These are phyloP conservation scores for Solanum chiquidenum DNA, from an alignment of 257 asterid genomes.

Conservation along the genomic window DNA sequence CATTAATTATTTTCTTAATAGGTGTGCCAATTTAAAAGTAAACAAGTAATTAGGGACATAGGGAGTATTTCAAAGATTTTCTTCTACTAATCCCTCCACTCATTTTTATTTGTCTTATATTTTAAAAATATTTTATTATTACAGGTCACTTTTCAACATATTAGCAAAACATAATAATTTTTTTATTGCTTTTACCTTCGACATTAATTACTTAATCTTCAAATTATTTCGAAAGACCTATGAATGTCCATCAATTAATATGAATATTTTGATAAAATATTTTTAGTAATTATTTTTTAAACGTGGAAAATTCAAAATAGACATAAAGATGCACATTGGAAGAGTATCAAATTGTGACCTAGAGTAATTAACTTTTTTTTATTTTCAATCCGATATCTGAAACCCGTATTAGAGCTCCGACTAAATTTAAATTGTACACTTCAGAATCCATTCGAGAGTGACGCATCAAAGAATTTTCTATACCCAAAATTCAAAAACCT, in stretches of 20 bases:
- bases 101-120: neutral
- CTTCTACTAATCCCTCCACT: neutral
- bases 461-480: rapidly evolving
- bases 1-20: too few relatives aligned
- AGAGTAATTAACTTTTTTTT: too few relatives aligned
- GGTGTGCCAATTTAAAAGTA: too few relatives aligned
- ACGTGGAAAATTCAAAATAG: neutral
- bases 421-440: too few relatives aligned
- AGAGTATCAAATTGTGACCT: neutral
- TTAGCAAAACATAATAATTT: neutral
- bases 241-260: neutral
- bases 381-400: neutral
- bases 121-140: neutral
- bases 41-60: too few relatives aligned
- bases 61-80: neutral
- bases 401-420: too few relatives aligned
- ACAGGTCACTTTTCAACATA: neutral
- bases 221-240: neutral
- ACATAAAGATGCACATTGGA: neutral
- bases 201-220: neutral
- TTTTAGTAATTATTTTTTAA: neutral
- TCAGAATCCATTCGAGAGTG: rapidly evolving
- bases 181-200: too few relatives aligned
- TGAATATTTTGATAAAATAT: neutral
- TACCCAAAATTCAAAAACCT: too few relatives aligned